Base-by-base conservation (phyloP, 192 early-diverging fungal genomes). In the Mortierella hygrophila region DNA sequence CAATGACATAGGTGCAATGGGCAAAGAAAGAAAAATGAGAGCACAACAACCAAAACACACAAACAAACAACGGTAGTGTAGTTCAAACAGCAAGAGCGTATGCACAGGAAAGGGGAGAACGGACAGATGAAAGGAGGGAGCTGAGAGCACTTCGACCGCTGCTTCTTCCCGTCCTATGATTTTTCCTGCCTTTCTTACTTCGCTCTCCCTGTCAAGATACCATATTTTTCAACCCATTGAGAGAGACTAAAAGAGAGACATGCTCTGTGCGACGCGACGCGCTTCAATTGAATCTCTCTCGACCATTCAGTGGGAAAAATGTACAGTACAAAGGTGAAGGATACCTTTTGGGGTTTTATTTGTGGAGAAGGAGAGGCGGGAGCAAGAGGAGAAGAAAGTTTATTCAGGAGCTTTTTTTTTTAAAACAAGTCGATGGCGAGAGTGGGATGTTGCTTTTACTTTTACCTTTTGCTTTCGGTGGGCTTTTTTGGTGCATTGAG, bases 221-320 rank as follows among this genome's bases (percentile, higher is more conserved):
- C 26, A 73, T 32, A 65, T 29, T 52, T 29, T 65, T 65, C 29
- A 65, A 65, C 29, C 60, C 60, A 73, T n/a, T n/a, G 29, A 20
- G 26, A 49, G 26, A 49, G 41, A 29, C 40, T 26, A 42, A 47
- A 10, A 23, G 44, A 73, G 72, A 47, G 74, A 60, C 72, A 68
- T 68, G 55, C 57, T 77, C 60, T 77, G 75, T 77, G 75, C 75
- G 55, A 77, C 75, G 63, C 60, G 75, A 68, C 75, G 63, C 75
- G 75, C 35, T 52, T 49, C 72, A 74, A 37, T 38, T 32, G 74
- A 75, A 37, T 26, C 60, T 57, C 15, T 75, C 35, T 47, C n/a
- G 35, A 1, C 21, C 5, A 52, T 57, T 57, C 55, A 65, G 35
- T 65, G 49, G 49, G 20, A 65, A 32, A 4, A 40, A 5, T 35